phyloP scores from a whole-genome alignment of 108 stramenopile genomes.

The Stephanodiscus triporus region DNA sequence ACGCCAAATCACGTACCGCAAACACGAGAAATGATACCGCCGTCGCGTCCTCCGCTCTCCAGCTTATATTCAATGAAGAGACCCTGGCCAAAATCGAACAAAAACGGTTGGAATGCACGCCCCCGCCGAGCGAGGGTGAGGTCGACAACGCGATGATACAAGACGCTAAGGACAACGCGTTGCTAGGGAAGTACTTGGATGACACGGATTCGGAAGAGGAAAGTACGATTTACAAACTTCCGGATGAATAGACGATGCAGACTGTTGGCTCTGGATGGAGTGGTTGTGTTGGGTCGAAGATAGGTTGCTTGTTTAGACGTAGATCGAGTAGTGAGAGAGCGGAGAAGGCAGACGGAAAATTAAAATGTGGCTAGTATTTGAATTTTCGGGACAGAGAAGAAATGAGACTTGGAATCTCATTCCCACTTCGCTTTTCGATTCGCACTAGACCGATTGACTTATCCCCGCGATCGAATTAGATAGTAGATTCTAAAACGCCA shows the following conservation, averaged over 20 bases:
- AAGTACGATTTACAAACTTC: background rate
- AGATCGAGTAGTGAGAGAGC: too few relatives aligned
- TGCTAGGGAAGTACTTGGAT: conserved; percentile 13
- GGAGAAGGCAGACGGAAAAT: too few relatives aligned
- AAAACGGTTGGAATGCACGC: conserved; percentile 16
- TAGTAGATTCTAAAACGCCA: too few relatives aligned
- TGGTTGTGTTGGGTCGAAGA: too few relatives aligned
- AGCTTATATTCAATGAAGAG: conserved; percentile 8
- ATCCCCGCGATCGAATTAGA: too few relatives aligned
- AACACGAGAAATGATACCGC: background rate
- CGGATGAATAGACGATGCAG: background rate
- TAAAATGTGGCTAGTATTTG: too few relatives aligned
- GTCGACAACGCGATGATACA: conserved; percentile 13
- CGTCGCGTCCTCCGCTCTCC: background rate
- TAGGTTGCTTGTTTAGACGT: too few relatives aligned
- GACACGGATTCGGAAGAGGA: conserved; percentile 9
- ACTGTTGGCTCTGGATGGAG: too few relatives aligned
- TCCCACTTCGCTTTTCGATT: too few relatives aligned
- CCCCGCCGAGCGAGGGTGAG: conserved; percentile 29
- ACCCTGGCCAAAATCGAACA: conserved; percentile 16
- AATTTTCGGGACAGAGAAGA: too few relatives aligned
- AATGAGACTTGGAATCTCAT: too few relatives aligned
- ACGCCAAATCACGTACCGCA: background rate
- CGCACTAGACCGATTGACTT: too few relatives aligned
- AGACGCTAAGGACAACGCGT: conserved; percentile 1